phyloP scores from a whole-genome alignment of 78 protist genomes.

The Bodo saltans region DNA sequence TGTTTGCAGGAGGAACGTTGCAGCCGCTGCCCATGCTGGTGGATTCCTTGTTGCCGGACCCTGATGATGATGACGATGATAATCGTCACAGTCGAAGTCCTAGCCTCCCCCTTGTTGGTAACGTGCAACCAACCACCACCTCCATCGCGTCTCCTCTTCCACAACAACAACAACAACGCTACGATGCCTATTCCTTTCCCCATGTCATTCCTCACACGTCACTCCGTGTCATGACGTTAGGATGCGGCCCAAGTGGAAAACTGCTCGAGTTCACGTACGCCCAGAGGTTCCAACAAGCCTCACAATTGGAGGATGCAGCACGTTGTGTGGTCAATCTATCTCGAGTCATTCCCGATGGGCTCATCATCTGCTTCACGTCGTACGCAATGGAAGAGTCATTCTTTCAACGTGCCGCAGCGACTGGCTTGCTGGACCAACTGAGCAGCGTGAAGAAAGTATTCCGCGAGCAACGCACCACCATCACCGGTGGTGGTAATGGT shows the following conservation, averaged over 20 bases:
- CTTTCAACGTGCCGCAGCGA: neutral
- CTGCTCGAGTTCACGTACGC: constrained; percentile 39
- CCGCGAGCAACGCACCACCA: neutral
- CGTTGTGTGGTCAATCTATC: constrained; percentile 18
- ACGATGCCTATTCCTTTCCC: constrained; percentile 39
- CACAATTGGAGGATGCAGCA: constrained; percentile 23
- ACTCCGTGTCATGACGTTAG: constrained; percentile 30
- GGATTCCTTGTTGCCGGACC: too few species aligned
- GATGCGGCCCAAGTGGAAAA: constrained; percentile 30
- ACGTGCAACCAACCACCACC: too few species aligned
- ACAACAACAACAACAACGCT: too few species aligned
- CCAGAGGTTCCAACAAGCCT: neutral
- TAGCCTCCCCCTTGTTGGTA: too few species aligned
- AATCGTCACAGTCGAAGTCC: too few species aligned
- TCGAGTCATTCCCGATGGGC: constrained; percentile 58
- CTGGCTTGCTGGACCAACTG: neutral
- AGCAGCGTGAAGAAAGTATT: neutral
- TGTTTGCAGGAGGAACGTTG: too few species aligned
- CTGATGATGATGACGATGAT: too few species aligned
- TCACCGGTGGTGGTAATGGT: too few species aligned
- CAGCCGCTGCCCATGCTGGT: too few species aligned
- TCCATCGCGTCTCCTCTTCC: too few species aligned
- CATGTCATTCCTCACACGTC: constrained; percentile 61
- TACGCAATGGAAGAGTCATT: constrained; percentile 81
- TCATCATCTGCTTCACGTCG: constrained; percentile 67